A percentile compares a stretch with the other conserved stretches of the same genome.
Evolutionary conservation across 2,329 filamentous ascomycete species (phyloP).

Genomic region (Chaetothyriales sp.): DNA sequence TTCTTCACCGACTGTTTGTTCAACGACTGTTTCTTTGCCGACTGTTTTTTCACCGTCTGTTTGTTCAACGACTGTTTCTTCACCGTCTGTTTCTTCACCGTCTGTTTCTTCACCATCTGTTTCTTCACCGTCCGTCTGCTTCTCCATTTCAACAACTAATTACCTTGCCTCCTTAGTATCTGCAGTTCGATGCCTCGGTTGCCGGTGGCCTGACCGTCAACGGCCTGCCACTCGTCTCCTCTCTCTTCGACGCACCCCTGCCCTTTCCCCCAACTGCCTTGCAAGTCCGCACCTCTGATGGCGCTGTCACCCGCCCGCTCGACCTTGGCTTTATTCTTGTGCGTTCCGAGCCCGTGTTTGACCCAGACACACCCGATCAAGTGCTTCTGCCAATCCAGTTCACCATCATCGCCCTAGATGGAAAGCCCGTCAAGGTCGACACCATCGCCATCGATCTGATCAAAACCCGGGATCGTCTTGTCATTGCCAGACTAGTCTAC

Average conservation of each 20-base stretch:
- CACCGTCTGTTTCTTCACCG: background rate
- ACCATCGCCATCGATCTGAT: slow-evolving; percentile 30
- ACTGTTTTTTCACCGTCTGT: background rate
- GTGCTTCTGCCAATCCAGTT: slow-evolving; percentile 29
- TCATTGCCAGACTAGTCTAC: slow-evolving; percentile 25
- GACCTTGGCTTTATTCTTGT: slow-evolving; percentile 32
- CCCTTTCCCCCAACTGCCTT: slow-evolving; percentile 9
- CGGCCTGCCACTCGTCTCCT: slow-evolving; percentile 8
- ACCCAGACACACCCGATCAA: slow-evolving; percentile 20
- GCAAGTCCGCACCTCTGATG: slow-evolving; percentile 21
- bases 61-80: background rate
- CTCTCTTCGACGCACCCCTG: slow-evolving; percentile 3
- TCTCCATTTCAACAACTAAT: slow-evolving; percentile 3
- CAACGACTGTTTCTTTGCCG: too few species aligned
- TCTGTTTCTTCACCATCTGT: background rate
- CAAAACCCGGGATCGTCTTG: slow-evolving; percentile 23
- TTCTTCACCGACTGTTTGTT: too few species aligned
- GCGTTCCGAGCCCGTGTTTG: slow-evolving; percentile 20
- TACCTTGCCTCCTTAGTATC: slow-evolving; percentile 6
- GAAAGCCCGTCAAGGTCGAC: slow-evolving; percentile 31
- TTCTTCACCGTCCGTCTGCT: background rate
- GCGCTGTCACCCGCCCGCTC: slow-evolving; percentile 25
- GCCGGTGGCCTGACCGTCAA: slow-evolving; percentile 14
- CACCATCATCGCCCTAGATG: slow-evolving; percentile 32
- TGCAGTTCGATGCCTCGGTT: slow-evolving; percentile 11